Evolutionary conservation across 805 yeast genomes (phyloP), one percentile per base, ranked within the genome.

Genomic region (Myxozyma udenii): DNA sequence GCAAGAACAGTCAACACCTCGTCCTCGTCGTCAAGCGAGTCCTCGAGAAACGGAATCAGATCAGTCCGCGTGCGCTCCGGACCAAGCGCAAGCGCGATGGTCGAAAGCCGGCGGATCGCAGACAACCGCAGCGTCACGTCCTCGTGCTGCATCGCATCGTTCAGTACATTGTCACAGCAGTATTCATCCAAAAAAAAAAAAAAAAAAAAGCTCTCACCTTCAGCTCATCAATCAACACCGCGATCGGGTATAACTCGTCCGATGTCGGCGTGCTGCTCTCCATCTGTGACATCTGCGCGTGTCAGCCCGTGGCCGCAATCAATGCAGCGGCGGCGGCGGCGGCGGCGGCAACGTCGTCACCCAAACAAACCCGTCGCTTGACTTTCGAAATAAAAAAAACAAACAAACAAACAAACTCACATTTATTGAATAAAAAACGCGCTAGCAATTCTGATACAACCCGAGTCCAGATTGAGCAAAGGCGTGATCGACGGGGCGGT

Each of bases 1-100:
- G 97, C 97, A 57, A 95, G 77, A 19, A 89, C 91, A 1, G 96
- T 87, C 70, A 91, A 84, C 4, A 93, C 96, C 71, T 93, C 99
- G 70, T 93, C 99, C 71, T 93, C 99, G 68, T 95, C 99, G 63
- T 93, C 99, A 60, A 61, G 42, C 11, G 64, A 60, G 38, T 61
- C 65, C 61, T 84, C 87, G 56, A 93, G 76, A 64, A 91, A 93
- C 33, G 98, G 97, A 48, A 93, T 75, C 65, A 93, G 77, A 68
- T 93, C 98, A 42, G 78, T 78, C 53, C 96, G 77, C 9, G 98
- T 86, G 65, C 98, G 79, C 67, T 88, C 95, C 4, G 93, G 90
- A 6, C 98, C 98, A 51, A 93, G 73, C 2, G 98, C 98, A 46
- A 88, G 75, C 30, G 98, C 95, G 65, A 93, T 91, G 30, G 97